Conservation (phyloP, 768 basidiomycete species). For the Dacryopinax primogenitus region DNA sequence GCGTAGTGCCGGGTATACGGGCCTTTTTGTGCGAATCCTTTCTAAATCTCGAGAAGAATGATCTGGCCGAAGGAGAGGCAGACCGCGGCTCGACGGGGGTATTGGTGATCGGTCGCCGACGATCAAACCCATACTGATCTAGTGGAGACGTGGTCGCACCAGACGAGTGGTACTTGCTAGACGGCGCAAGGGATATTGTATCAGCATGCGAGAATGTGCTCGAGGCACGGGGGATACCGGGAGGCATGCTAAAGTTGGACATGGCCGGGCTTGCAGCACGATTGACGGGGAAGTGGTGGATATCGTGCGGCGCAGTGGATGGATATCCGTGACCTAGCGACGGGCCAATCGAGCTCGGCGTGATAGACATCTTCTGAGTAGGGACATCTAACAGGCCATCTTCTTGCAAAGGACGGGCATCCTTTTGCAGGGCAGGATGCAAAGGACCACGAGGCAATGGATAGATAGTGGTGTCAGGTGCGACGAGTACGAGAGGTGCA, state of each 20-base stretch:
- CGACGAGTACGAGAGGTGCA: not conserved
- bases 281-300: not conserved
- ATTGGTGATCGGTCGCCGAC: not conserved
- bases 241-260: slow-evolving; percentile 3
- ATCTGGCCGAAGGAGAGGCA: not conserved
- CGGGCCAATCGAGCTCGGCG: not conserved
- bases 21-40: slow-evolving; percentile 1
- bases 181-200: not conserved
- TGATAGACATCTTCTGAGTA: not conserved
- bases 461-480: not conserved
- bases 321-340: not conserved
- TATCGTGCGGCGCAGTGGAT: not conserved
- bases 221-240: not conserved
- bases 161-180: slow-evolving; percentile 2
- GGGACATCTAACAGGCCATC: not conserved
- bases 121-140: slow-evolving; percentile 1
- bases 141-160: not conserved
- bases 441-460: not conserved
- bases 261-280: not conserved
- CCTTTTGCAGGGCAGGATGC: slow-evolving; percentile 1
- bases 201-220: slow-evolving; percentile 3
- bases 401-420: not conserved
- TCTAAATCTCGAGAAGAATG: not conserved
- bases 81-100: slow-evolving; percentile 2
- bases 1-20: not conserved